Conservation (phyloP, 208 protist genomes). For the Crithidia bombi region DNA sequence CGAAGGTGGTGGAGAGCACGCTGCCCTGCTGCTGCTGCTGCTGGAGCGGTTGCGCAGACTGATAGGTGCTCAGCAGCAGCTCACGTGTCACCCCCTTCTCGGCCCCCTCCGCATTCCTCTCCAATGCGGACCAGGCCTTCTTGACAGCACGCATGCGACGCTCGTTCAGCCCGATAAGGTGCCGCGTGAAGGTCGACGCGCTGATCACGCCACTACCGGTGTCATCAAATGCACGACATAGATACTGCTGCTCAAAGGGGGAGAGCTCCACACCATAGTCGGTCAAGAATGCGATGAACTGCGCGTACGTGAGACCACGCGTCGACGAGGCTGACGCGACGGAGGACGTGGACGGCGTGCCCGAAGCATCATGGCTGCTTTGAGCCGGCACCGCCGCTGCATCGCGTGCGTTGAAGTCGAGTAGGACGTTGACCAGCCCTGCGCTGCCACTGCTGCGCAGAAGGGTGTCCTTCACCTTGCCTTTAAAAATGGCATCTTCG, state of each 20-base stretch:
- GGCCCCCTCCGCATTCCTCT: conserved; percentile 12
- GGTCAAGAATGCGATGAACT: conserved; percentile 59
- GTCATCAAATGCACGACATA: conserved; percentile 80
- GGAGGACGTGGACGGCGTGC: background rate
- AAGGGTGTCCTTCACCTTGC: conserved; percentile 71
- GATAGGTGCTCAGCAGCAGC: conserved; percentile 40
- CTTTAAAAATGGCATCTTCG: conserved; percentile 71
- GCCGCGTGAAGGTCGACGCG: conserved; percentile 64
- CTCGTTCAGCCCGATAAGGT: conserved; percentile 77
- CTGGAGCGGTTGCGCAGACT: background rate
- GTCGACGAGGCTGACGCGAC: background rate
- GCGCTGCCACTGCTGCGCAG: conserved; percentile 44
- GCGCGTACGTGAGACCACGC: conserved; percentile 50
- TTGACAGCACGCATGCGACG: conserved; percentile 70
- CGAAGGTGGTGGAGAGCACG: conserved; percentile 28
- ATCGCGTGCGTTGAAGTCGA: conserved; percentile 54
- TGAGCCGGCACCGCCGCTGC: conserved; percentile 36
- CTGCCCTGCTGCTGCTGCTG: background rate
- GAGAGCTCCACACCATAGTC: conserved; percentile 53
- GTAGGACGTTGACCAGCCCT: conserved; percentile 63
- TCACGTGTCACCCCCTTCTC: conserved; percentile 36
- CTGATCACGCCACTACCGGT: conserved; percentile 58
- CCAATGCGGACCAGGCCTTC: conserved; percentile 63
- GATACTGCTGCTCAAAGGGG: conserved; percentile 59
- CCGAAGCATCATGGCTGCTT: conserved; percentile 4